Percentiles rank a stretch among this genome's conserved stretches.
These are phyloP conservation scores for Nakazawaea wyomingensis DNA, from an alignment of 805 yeast species.

Conservation along the genomic window DNA sequence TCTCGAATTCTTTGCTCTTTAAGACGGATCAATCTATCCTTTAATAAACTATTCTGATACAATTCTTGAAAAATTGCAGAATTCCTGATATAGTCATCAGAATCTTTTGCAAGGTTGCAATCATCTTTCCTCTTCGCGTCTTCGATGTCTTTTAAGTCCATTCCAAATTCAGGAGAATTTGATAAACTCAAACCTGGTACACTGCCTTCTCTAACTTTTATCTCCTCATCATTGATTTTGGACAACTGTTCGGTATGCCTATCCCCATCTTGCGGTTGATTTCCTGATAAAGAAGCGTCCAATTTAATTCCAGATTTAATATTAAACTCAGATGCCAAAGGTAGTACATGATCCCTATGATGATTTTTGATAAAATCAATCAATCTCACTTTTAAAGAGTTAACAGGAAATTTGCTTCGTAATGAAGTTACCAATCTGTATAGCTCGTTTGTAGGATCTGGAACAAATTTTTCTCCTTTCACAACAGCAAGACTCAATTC, in stretches of 20 bases:
- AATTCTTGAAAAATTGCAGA: background rate
- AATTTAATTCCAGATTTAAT: too few species aligned
- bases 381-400: constrained; percentile 1
- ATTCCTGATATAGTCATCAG: background rate
- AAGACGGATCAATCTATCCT: background rate
- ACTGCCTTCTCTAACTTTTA: too few species aligned
- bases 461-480: too few species aligned
- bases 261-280: too few species aligned
- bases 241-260: too few species aligned
- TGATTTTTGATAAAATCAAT: background rate
- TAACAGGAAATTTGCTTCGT: background rate
- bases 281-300: too few species aligned
- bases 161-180: too few species aligned
- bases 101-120: too few species aligned
- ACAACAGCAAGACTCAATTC: background rate
- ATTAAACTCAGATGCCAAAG: background rate
- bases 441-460: background rate
- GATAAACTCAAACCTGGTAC: too few species aligned
- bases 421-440: background rate
- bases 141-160: too few species aligned
- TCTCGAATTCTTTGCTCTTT: background rate
- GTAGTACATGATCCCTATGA: background rate
- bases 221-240: too few species aligned
- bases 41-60: background rate
- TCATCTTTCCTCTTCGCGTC: too few species aligned